These are phyloP conservation scores for Verticillium longisporum DNA, from an alignment of 2,329 filamentous ascomycete genomes.

Conservation along the genomic window DNA sequence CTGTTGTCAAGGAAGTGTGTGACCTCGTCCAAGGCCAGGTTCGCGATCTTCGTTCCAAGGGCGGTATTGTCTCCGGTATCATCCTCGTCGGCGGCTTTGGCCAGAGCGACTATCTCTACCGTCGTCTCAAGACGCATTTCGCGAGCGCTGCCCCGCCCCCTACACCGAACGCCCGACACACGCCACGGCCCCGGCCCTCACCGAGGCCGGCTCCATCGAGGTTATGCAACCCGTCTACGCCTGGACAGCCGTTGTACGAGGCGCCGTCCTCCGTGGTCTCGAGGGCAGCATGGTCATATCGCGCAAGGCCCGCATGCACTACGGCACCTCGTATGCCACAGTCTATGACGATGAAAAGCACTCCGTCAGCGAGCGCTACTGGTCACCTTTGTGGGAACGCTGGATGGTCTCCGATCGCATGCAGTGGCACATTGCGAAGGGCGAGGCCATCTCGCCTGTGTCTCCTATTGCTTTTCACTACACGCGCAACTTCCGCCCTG, in stretches of 20 bases:
- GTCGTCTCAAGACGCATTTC: conserved; percentile 63
- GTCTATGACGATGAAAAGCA: conserved; percentile 74
- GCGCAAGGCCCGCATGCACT: conserved; percentile 67
- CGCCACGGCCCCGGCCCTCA: conserved; percentile 37
- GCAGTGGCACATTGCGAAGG: conserved; percentile 82
- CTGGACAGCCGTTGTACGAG: conserved; percentile 74
- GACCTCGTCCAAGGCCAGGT: conserved; percentile 64
- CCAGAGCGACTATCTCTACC: conserved; percentile 71
- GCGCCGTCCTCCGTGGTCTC: conserved; percentile 66
- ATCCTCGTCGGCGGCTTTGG: conserved; percentile 78
- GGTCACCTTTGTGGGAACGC: conserved; percentile 71
- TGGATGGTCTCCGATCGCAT: conserved; percentile 81
- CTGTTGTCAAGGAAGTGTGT: conserved; percentile 64
- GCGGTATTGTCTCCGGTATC: conserved; percentile 63
- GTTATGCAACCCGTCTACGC: conserved; percentile 79
- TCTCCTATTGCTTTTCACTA: conserved; percentile 77
- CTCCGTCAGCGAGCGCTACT: conserved; percentile 66
- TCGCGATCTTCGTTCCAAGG: conserved; percentile 52
- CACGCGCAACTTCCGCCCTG: conserved; percentile 75
- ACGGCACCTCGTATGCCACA: conserved; percentile 75
- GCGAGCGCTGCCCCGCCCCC: conserved; percentile 49
- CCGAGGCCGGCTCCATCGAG: conserved; percentile 55
- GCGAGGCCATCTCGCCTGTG: conserved; percentile 67
- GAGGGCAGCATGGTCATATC: conserved; percentile 77
- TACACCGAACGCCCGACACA: conserved; percentile 63